phyloP scores from a whole-genome alignment of 331 rosid genomes.

The Prunus yedoensis region DNA sequence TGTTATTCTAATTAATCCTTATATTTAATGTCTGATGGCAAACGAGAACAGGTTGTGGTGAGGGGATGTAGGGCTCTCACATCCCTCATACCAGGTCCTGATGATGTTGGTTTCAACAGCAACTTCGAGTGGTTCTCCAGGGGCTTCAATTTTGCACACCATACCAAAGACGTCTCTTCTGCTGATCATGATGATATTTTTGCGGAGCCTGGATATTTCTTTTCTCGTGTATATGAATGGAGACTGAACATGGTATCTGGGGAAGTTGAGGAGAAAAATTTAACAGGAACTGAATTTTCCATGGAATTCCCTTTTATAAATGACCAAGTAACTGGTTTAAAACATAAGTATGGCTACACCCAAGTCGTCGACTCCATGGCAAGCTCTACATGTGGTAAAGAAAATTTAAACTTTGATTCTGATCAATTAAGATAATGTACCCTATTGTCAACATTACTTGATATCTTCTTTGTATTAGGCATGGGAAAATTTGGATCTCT shows the following conservation, averaged over 20 bases:
- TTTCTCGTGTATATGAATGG: slow-evolving; percentile 47
- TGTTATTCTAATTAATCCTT: too few species aligned
- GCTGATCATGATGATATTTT: neutral
- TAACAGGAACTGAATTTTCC: slow-evolving; percentile 24
- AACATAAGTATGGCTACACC: slow-evolving; percentile 54
- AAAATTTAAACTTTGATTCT: too few species aligned
- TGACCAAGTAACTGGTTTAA: slow-evolving; percentile 41
- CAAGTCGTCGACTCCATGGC: slow-evolving; percentile 51
- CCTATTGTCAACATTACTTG: too few species aligned
- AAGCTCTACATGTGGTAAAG: slow-evolving; percentile 40
- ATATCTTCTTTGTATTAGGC: slow-evolving; percentile 23
- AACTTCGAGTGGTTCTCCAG: slow-evolving; percentile 41
- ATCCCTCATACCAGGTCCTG: too few species aligned
- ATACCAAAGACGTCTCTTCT: neutral
- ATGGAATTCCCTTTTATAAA: slow-evolving; percentile 75
- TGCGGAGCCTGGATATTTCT: slow-evolving; percentile 16
- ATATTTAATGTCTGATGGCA: too few species aligned
- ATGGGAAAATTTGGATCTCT: slow-evolving; percentile 55
- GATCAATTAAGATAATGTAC: too few species aligned
- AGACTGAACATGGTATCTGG: slow-evolving; percentile 59
- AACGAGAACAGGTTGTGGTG: slow-evolving; percentile 55
- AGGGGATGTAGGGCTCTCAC: slow-evolving; percentile 68
- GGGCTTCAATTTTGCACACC: neutral
- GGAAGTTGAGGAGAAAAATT: slow-evolving; percentile 44
- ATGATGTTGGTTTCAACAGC: slow-evolving; percentile 10